Conservation (phyloP, 176 grass and related monocot genomes). For the Zoysia japonica region DNA sequence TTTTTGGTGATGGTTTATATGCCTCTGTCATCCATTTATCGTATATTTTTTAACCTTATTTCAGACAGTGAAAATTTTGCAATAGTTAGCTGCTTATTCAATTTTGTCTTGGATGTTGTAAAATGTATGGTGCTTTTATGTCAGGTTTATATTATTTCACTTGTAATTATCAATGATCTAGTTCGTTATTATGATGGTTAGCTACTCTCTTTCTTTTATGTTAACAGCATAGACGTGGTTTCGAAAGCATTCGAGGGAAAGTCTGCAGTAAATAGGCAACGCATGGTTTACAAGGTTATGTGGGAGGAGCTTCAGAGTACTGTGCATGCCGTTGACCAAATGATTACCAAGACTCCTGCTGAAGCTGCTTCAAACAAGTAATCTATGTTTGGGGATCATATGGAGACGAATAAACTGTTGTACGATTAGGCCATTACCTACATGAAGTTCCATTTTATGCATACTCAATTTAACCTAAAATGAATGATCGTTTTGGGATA, state of each 20-base stretch:
- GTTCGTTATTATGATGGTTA: constrained; percentile 28
- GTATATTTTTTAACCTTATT: background rate
- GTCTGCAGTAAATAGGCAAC: constrained; percentile 82
- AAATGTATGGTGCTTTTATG: background rate
- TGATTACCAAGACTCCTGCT: constrained; percentile 79
- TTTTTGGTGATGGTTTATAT: background rate
- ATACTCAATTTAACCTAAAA: constrained; percentile 2
- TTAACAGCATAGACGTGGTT: constrained; percentile 73
- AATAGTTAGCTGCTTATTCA: background rate
- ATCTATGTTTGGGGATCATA: background rate
- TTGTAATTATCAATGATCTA: background rate
- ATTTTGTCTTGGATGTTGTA: background rate
- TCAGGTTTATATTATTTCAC: background rate
- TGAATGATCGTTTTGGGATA: background rate
- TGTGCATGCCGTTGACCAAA: constrained; percentile 92
- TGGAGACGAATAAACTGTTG: constrained; percentile 9
- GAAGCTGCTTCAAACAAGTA: constrained; percentile 52
- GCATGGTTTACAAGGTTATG: constrained; percentile 98
- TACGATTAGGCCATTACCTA: constrained; percentile 5
- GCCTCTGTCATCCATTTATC: background rate
- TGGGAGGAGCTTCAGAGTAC: constrained; percentile 93
- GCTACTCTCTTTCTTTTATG: constrained; percentile 4
- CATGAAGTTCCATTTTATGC: constrained; percentile 9
- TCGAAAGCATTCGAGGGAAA: constrained; percentile 87
- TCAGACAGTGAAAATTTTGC: background rate